Evolutionary conservation across 2,329 filamentous ascomycete species (phyloP).

Genomic region (Macrophomina tecta): DNA sequence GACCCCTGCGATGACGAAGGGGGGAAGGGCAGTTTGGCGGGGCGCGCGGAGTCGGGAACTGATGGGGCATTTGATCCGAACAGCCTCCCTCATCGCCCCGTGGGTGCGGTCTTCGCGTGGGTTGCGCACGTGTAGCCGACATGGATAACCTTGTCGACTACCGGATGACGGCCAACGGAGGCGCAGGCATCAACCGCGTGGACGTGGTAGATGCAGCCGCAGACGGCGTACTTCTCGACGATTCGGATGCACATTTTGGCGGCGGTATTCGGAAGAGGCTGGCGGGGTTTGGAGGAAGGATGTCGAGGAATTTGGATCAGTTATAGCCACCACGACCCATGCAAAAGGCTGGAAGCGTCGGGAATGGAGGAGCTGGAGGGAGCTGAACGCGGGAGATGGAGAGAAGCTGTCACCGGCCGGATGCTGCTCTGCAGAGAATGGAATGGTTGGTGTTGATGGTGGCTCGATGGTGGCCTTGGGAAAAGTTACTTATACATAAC

Average conservation of each 20-base stretch:
- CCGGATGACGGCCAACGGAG: slow-evolving; percentile 39
- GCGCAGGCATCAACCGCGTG: slow-evolving; percentile 45
- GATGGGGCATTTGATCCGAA: slow-evolving; percentile 4
- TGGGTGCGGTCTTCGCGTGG: slow-evolving; percentile 21
- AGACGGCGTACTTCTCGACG: slow-evolving; percentile 45
- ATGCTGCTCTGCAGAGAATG: background rate
- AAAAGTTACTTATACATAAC: slow-evolving; percentile 25
- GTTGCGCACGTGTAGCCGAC: slow-evolving; percentile 39
- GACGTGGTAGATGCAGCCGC: slow-evolving; percentile 44
- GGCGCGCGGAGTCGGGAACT: slow-evolving; percentile 10
- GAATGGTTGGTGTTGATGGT: background rate
- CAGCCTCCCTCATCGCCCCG: slow-evolving; percentile 2
- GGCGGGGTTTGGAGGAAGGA: background rate
- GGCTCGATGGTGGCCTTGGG: slow-evolving; percentile 11
- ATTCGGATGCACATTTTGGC: slow-evolving; percentile 43
- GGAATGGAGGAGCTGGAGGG: slow-evolving; percentile 6
- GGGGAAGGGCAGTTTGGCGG: slow-evolving; percentile 3
- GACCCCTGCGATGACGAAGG: slow-evolving; percentile 6
- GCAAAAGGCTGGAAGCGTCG: background rate
- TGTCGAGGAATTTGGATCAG: background rate
- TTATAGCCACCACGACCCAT: slow-evolving; percentile 22
- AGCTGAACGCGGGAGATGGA: too few species aligned
- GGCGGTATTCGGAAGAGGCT: background rate
- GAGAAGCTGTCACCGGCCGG: slow-evolving; percentile 7
- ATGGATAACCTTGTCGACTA: slow-evolving; percentile 40